Evolutionary conservation across 2,329 filamentous ascomycete genomes (phyloP), one percentile per base, ranked within the genome.

Genomic region (Septoria linicola): DNA sequence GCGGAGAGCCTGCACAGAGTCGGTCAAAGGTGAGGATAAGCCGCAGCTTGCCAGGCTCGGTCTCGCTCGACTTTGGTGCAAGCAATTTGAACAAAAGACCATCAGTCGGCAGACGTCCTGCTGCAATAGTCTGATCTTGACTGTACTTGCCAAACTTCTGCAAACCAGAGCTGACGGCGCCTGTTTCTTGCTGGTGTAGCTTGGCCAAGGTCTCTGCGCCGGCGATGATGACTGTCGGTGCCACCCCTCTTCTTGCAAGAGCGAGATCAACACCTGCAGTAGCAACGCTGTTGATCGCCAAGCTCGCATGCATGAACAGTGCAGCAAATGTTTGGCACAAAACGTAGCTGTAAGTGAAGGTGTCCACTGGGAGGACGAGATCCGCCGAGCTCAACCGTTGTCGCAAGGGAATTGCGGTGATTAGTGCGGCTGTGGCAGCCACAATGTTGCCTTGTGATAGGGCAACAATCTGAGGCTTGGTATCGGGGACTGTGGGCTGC

Each of bases 211-310:
- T 87, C 50, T 84, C 79, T 0, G 91, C 84, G 2, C 87, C 88
- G 6, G 88, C 83, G 35, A 95, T 83, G 47, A 96, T 76, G 52
- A 96, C 80, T 3, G 91, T 96, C 1, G 92, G 92, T 1, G 87
- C 81, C 32, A 95, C 76, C 40, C 84, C 83, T 53, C 83, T 80
- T 17, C 87, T 87, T 17, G 89, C 89, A 17, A 90, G 72, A 14
- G 77, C 75, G 31, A 97, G 78, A 65, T 93, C 83, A 10, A 87
- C 77, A 8, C 81, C 81, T 30, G 81, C 79, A 5, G 87, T 87
- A 13, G 90, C 87, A 20, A 95, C 90, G 0, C 90, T 93, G 72
- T 89, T 97, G 63, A 99, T 80, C 20, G 90, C 89, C 16, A 99
- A 73, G 0, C 89, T 93, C 14, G 89, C 80, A 67, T 95, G 93